phyloP scores from a whole-genome alignment of 805 yeast genomes.

The Saturnispora silvae region DNA sequence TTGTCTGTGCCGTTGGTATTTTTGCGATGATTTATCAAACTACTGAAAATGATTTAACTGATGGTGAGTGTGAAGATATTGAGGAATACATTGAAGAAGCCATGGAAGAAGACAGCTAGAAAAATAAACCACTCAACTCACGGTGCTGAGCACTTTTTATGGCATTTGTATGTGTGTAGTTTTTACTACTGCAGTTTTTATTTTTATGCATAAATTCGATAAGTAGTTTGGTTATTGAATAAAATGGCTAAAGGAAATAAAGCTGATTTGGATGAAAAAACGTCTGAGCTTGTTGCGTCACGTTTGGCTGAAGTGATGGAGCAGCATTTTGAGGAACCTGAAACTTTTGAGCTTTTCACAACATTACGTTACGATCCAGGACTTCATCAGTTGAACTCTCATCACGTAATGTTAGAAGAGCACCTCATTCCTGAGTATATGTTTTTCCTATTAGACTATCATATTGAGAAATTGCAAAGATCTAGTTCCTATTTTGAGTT shows the following conservation, averaged over 20 bases:
- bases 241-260: too few relatives aligned
- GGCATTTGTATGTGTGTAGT: too few relatives aligned
- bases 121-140: too few relatives aligned
- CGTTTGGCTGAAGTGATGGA: conserved; percentile 65
- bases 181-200: too few relatives aligned
- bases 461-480: conserved; percentile 46
- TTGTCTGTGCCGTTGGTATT: neutral
- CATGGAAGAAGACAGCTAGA: too few relatives aligned
- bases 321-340: conserved; percentile 57
- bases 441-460: conserved; percentile 59
- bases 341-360: conserved; percentile 49
- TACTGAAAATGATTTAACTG: neutral
- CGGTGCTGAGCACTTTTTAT: too few relatives aligned
- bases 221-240: too few relatives aligned
- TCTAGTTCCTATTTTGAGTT: conserved; percentile 46
- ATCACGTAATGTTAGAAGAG: conserved; percentile 14
- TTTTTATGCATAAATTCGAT: too few relatives aligned
- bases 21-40: neutral
- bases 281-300: too few relatives aligned
- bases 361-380: conserved; percentile 71
- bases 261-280: too few relatives aligned
- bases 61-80: conserved; percentile 9
- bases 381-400: conserved; percentile 22
- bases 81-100: too few relatives aligned
- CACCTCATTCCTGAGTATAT: conserved; percentile 21